A percentile compares a stretch with the other conserved stretches of the same genome.
Evolutionary conservation across 257 asterid genomes (phyloP).

Genomic region (Penstemon barbatus): DNA sequence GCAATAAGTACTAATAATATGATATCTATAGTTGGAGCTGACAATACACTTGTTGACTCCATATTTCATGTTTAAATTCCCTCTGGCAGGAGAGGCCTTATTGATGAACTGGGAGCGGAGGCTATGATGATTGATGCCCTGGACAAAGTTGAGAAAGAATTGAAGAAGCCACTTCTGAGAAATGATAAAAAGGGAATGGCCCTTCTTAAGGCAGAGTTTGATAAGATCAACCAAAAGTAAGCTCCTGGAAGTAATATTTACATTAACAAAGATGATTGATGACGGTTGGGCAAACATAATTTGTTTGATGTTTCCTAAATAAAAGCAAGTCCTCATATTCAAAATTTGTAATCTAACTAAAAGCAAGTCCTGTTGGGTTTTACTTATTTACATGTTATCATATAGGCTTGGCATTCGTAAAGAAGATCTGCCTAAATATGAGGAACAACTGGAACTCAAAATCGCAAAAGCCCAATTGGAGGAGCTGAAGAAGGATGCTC

Average conservation of each 20-base stretch:
- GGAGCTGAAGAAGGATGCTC: slow-evolving; percentile 78
- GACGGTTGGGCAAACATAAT: background rate
- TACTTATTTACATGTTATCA: slow-evolving; percentile 17
- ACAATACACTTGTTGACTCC: too few species aligned
- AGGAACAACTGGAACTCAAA: slow-evolving; percentile 80
- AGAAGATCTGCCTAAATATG: slow-evolving; percentile 82
- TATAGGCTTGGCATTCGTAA: slow-evolving; percentile 78
- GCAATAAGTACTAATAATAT: too few species aligned
- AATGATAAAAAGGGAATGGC: slow-evolving; percentile 89
- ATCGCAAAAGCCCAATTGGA: slow-evolving; percentile 87
- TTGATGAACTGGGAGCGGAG: slow-evolving; percentile 84
- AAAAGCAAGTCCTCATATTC: background rate
- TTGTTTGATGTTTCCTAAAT: too few species aligned
- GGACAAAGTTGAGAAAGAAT: slow-evolving; percentile 85
- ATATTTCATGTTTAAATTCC: background rate
- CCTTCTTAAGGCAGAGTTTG: slow-evolving; percentile 74
- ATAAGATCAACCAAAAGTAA: slow-evolving; percentile 91
- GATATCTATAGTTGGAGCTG: too few species aligned
- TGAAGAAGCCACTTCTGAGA: slow-evolving; percentile 84
- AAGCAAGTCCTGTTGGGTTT: slow-evolving; percentile 3
- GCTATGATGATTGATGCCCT: slow-evolving; percentile 79
- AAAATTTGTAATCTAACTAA: slow-evolving; percentile 5
- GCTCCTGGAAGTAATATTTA: slow-evolving; percentile 30
- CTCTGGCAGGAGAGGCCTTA: slow-evolving; percentile 74
- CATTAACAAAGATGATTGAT: slow-evolving; percentile 2